Base-by-base conservation (phyloP, 768 basidiomycete genomes). In the Mycena galopus region DNA sequence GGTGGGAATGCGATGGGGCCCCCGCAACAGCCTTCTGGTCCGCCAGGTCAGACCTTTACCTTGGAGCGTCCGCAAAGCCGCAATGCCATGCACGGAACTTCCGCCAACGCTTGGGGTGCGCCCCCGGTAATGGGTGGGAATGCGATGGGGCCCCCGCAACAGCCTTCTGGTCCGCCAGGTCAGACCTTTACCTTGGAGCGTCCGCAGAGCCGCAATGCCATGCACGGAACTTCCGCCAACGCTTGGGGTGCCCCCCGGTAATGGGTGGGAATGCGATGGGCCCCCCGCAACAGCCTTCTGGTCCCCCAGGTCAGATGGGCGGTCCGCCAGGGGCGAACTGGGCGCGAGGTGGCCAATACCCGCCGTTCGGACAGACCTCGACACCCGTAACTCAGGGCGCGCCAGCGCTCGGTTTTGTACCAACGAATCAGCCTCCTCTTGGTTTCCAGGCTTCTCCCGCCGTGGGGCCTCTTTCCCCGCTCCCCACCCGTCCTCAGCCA, bases 291-390 rank as follows among this genome's bases (percentile, higher is more conserved):
- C n/a, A 57, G 25, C 55, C 25, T 14, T 53, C 29, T 23, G 55
- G 57, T 10, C 67, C 57, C 37, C 47, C 42, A 12, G 51, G 57
- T 42, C 67, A 53, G 32, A 37, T 53, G 14, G 58, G 58, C 12
- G 67, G 7, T 25, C 37, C 60, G 14, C 29, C 63, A 19, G 57
- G 44, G 6, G 2, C 58, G 16, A 59, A 56, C 30, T 68, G 72
- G 72, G 32, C 62, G 23, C 35, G 58, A 10, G 50, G 56, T 17
- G 67, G 67, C 21, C 33, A 23, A 16, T 73, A 68, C 39, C 33
- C n/a, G n/a, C 16, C 55, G 1, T 72, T 67, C 21, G 71, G 61
- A 3, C 71, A 72, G 44, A 58, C 30, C 32, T 39, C 61, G 32
- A 63, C 72, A 11, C 66, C 71, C 11, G 8, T n/a, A n/a, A n/a